Conservation (phyloP, 2,329 filamentous ascomycete species). For the Clonostachys rhizophaga region DNA sequence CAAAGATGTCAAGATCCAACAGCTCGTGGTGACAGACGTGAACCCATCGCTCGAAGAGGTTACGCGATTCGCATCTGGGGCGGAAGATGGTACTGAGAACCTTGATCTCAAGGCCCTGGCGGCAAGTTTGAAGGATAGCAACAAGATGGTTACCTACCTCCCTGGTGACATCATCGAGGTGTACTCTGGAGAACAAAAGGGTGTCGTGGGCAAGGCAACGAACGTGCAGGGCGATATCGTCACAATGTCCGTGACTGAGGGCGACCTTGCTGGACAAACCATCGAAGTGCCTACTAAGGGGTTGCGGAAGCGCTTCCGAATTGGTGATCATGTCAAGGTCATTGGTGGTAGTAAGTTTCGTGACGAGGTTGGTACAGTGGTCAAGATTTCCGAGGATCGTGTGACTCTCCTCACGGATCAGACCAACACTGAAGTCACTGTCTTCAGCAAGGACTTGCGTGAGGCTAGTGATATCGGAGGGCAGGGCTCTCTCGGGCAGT, state of each 20-base stretch:
- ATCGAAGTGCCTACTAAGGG: slow-evolving; percentile 93
- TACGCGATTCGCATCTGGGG: slow-evolving; percentile 84
- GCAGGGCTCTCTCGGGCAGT: slow-evolving; percentile 79
- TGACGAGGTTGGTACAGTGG: slow-evolving; percentile 95
- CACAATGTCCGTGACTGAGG: slow-evolving; percentile 78
- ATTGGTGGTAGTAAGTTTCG: slow-evolving; percentile 92
- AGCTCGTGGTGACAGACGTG: slow-evolving; percentile 81
- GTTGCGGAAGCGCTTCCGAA: slow-evolving; percentile 84
- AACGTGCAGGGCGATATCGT: slow-evolving; percentile 91
- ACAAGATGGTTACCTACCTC: slow-evolving; percentile 77
- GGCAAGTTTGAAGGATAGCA: slow-evolving; percentile 81
- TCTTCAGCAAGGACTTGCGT: slow-evolving; percentile 95
- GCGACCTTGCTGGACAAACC: slow-evolving; percentile 73
- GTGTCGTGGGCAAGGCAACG: slow-evolving; percentile 79
- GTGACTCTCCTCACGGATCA: slow-evolving; percentile 93
- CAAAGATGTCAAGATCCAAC: slow-evolving; percentile 88
- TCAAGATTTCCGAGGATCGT: slow-evolving; percentile 86
- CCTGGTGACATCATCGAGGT: slow-evolving; percentile 96
- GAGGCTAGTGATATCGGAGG: slow-evolving; percentile 91
- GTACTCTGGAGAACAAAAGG: slow-evolving; percentile 91
- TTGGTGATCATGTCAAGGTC: slow-evolving; percentile 97
- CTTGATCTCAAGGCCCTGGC: slow-evolving; percentile 88
- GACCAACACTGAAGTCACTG: slow-evolving; percentile 88
- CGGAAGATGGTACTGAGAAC: slow-evolving; percentile 89
- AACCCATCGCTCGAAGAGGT: slow-evolving; percentile 93